A percentile compares a stretch with the other conserved stretches of the same genome.
Evolutionary conservation across 169 alveolate species (phyloP).

Genomic region (Plasmodium adleri): DNA sequence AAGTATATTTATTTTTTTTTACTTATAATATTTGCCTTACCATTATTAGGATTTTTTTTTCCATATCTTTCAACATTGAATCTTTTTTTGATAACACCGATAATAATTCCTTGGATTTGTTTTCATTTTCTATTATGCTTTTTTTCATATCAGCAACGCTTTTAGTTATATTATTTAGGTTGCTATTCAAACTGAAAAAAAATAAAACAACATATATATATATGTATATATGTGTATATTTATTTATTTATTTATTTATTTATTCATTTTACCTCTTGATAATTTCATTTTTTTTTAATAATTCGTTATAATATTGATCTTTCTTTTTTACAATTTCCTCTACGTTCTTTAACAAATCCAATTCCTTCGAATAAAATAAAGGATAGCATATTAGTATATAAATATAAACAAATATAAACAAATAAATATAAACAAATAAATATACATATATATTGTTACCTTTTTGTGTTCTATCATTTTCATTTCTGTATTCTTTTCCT

Average conservation of each 20-base stretch:
- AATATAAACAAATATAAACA: neutral
- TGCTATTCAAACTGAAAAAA: conserved; percentile 23
- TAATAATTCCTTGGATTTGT: conserved; percentile 16
- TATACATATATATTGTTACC: conserved; percentile 10
- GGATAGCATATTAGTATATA: neutral
- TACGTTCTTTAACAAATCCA: conserved; percentile 31
- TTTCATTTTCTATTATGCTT: conserved; percentile 42
- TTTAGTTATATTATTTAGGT: conserved; percentile 33
- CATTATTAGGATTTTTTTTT: neutral
- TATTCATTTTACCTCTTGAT: conserved; percentile 15
- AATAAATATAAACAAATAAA: neutral
- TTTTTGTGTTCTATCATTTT: conserved; percentile 28
- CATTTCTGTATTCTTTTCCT: conserved; percentile 39
- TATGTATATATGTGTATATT: neutral
- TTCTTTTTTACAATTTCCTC: conserved; percentile 48
- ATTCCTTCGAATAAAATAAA: conserved; percentile 17
- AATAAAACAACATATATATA: neutral
- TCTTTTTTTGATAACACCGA: conserved; percentile 34
- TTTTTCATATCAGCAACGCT: conserved; percentile 57
- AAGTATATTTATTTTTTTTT: conserved; percentile 4
- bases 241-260: too few species aligned
- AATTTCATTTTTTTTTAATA: conserved; percentile 48
- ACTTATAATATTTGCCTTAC: neutral
- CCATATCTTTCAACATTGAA: conserved; percentile 31
- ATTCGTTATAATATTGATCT: conserved; percentile 40